Evolutionary conservation across 139 green algal genomes (phyloP).

Genomic region (Chlamydomonas sphaeroides): DNA sequence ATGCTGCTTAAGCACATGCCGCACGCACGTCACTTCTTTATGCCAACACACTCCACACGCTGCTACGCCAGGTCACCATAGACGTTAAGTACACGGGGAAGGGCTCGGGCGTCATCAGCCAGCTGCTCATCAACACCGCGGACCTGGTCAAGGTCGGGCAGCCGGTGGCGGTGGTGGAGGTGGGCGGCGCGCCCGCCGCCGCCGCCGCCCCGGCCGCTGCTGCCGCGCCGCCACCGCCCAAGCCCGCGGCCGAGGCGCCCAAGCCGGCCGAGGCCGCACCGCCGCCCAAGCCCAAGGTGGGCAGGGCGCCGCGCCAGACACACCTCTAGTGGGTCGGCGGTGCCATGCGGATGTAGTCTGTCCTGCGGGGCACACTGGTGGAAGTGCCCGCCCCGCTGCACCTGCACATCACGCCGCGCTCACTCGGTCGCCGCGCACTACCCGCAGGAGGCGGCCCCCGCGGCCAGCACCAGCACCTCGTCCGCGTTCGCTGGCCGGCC

Average conservation of each 20-base stretch:
- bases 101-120: conserved; percentile 63
- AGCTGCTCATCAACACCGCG: conserved; percentile 76
- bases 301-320: too few relatives aligned
- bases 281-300: conserved; percentile 25
- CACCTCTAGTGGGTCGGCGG: too few relatives aligned
- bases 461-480: too few relatives aligned
- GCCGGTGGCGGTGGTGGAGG: conserved; percentile 77
- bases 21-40: not conserved
- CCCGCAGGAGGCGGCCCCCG: too few relatives aligned
- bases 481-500: too few relatives aligned
- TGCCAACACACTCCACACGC: not conserved
- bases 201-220: conserved; percentile 33
- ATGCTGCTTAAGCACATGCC: too few relatives aligned
- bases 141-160: conserved; percentile 93
- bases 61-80: conserved; percentile 74
- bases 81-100: conserved; percentile 85
- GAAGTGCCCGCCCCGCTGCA: too few relatives aligned
- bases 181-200: conserved; percentile 57
- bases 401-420: too few relatives aligned
- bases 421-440: too few relatives aligned
- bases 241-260: conserved; percentile 35
- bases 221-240: conserved; percentile 18
- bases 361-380: too few relatives aligned
- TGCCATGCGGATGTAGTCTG: too few relatives aligned
- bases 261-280: conserved; percentile 45